Percentiles rank a stretch among this genome's conserved stretches.
phyloP scores from a whole-genome alignment of 352 stramenopile species.

The Globisporangium paroecandrum region DNA sequence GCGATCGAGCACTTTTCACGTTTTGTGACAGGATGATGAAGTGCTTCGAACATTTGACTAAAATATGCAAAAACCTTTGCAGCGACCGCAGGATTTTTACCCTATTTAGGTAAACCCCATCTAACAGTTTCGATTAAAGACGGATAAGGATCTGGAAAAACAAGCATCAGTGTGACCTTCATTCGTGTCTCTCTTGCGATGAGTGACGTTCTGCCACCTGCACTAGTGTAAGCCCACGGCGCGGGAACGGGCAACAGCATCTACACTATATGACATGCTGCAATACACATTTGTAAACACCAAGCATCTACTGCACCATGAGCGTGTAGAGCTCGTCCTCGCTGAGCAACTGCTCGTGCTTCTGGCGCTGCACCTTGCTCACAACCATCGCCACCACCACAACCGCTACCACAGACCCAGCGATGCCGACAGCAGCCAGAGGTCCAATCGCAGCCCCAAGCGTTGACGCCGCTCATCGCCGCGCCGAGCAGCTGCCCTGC shows the following conservation, averaged over 20 bases:
- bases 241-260: not conserved
- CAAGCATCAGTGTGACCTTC: too few species aligned
- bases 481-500: not conserved
- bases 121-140: too few species aligned
- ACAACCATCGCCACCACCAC: not conserved
- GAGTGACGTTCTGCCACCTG: too few species aligned
- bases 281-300: not conserved
- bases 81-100: too few species aligned
- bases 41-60: too few species aligned
- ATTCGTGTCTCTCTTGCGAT: too few species aligned
- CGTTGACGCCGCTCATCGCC: not conserved
- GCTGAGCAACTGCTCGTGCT: not conserved
- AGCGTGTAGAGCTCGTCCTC: slow-evolving; percentile 4
- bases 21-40: too few species aligned
- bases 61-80: too few species aligned
- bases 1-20: too few species aligned
- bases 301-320: not conserved
- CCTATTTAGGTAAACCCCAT: too few species aligned
- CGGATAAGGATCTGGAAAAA: too few species aligned
- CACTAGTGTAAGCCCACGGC: not conserved
- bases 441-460: not conserved
- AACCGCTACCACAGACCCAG: not conserved
- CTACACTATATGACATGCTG: not conserved
- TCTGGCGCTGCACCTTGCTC: not conserved
- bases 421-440: not conserved